Evolutionary conservation across 2,329 filamentous ascomycete species (phyloP).

Genomic region (Bipolaris gigantea): DNA sequence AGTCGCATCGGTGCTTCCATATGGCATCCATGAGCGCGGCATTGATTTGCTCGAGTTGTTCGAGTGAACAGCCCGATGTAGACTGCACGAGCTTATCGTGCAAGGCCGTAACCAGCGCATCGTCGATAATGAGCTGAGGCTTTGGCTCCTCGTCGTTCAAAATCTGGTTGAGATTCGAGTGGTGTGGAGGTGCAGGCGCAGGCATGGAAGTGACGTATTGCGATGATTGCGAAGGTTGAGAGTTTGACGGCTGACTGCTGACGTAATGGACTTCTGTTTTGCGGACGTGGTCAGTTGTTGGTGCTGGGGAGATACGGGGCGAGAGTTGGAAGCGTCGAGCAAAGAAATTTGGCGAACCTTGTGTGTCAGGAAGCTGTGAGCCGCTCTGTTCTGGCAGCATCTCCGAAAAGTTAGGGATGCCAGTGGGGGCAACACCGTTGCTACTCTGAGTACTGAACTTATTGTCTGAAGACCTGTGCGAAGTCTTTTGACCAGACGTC

Average conservation of each 20-base stretch:
- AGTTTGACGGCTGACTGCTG: conserved; percentile 44
- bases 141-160: conserved; percentile 46
- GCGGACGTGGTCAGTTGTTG: conserved; percentile 22
- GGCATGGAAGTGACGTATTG: conserved; percentile 37
- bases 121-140: conserved; percentile 51
- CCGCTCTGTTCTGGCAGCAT: conserved; percentile 55
- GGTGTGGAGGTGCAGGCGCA: conserved; percentile 41
- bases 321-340: conserved; percentile 16
- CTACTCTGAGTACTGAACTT: conserved; percentile 74
- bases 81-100: conserved; percentile 64
- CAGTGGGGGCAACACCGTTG: conserved; percentile 59
- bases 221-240: conserved; percentile 44
- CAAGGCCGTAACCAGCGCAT: conserved; percentile 58
- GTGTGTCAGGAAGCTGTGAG: conserved; percentile 66
- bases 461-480: conserved; percentile 70
- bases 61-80: conserved; percentile 80
- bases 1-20: conserved; percentile 77
- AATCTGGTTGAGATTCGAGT: conserved; percentile 45
- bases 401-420: conserved; percentile 59
- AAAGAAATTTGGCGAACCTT: conserved; percentile 51
- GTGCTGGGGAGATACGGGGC: conserved; percentile 10
- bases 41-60: conserved; percentile 94
- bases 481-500: conserved; percentile 77
- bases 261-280: conserved; percentile 36
- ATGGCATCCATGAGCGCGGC: conserved; percentile 87